Conservation (phyloP, 345 rosid genomes). For the Brassica carinata region DNA sequence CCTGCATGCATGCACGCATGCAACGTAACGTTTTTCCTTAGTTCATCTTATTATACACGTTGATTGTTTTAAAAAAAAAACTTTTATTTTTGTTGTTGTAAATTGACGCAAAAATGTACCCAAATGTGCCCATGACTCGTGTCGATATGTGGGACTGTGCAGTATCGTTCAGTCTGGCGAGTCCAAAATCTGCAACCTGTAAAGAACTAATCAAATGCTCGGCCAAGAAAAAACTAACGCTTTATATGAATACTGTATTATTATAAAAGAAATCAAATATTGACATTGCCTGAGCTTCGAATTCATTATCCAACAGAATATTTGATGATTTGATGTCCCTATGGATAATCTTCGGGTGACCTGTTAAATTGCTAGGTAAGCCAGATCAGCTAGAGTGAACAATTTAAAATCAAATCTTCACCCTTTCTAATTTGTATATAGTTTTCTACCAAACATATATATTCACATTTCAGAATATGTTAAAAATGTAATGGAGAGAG, state of each 20-base stretch:
- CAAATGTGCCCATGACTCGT: constrained; percentile 98
- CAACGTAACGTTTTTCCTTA: not conserved
- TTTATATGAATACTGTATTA: not conserved
- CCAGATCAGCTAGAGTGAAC: not conserved
- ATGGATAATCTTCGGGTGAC: constrained; percentile 75
- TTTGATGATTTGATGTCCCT: constrained; percentile 80
- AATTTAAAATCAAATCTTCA: not conserved
- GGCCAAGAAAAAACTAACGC: constrained; percentile 15
- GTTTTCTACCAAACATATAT: not conserved
- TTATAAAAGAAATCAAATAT: not conserved
- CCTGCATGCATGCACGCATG: constrained; percentile 34
- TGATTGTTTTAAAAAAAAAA: no score
- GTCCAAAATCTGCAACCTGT: constrained; percentile 98
- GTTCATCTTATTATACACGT: not conserved
- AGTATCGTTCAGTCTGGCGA: constrained; percentile 81
- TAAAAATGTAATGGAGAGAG: not conserved
- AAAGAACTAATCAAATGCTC: constrained; percentile 13
- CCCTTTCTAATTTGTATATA: not conserved
- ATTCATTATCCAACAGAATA: constrained; percentile 64
- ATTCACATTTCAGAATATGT: not conserved
- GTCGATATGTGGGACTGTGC: constrained; percentile 90
- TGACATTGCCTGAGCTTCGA: constrained; percentile 52
- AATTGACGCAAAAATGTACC: constrained; percentile 49
- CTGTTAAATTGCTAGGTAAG: constrained; percentile 16
- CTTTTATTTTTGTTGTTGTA: not conserved